Evolutionary conservation across 768 basidiomycete genomes (phyloP), one percentile per base, ranked within the genome.

Genomic region (Suillus bovinus): DNA sequence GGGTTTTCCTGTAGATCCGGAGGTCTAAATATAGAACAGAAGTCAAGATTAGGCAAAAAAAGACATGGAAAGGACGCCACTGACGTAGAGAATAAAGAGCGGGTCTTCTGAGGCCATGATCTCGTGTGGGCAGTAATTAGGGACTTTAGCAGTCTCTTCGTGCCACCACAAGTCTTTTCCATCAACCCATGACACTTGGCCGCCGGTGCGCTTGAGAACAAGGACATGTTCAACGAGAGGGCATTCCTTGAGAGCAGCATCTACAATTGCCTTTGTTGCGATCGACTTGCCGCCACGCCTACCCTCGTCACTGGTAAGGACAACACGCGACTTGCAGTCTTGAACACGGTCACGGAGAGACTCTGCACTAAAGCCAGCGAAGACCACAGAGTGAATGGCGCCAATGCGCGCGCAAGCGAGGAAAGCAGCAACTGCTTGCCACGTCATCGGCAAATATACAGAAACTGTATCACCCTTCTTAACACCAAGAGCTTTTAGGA

Each of bases 161-260:
- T 98, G 89, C 96, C 96, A 99, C 96, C 96, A 98, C 68, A 85
- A 81, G 74, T 99, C 96, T 49, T 96, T 79, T 1, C 93, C 95
- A 64, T 84, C 80, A 2, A 86, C 89, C 89, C 91, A 93, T 4
- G 88, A 80, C 20, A 97, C 87, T 61, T 86, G 77, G 61, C 84
- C 89, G 2, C 96, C 96, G 0, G 96, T 99, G 60, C 96, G 83
- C 75, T 84, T 84, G 56, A 98, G 81, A 4, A 99, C 94, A 58
- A 99, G 79, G 38, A 96, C 93, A 65, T 99, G 91, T 74, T 97
- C 89, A 62, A 98, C 94, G 5, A 78, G 70, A 1, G 94, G 94
- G 71, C 89, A 90, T 63, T 89, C 86, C 76, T 89, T 87, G 67
- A 99, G 78, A 0, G 96, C 96, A 22, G 90, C 85, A 69, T 99